phyloP scores from a whole-genome alignment of 2,329 filamentous ascomycete species.

The Pseudocercospora macadamiae region DNA sequence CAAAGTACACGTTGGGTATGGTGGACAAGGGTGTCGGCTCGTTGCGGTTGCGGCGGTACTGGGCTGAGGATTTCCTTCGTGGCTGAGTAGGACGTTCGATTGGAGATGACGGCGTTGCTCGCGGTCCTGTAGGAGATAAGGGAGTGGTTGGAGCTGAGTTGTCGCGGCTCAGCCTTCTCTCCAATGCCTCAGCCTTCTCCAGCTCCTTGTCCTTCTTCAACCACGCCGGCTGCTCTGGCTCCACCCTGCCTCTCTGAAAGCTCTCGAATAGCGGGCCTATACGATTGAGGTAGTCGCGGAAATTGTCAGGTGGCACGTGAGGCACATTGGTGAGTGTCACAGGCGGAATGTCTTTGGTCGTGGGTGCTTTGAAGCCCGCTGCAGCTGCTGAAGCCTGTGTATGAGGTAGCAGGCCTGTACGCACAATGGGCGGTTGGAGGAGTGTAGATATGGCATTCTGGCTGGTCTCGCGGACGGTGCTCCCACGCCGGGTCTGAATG shows the following conservation, averaged over 20 bases:
- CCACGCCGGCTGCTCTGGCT: constrained; percentile 61
- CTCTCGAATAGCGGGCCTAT: constrained; percentile 88
- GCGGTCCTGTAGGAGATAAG: constrained; percentile 44
- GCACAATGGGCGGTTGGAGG: constrained; percentile 85
- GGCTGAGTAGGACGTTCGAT: constrained; percentile 49
- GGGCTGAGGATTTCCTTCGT: constrained; percentile 56
- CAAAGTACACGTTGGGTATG: constrained; percentile 91
- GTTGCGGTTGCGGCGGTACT: constrained; percentile 63
- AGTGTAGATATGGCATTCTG: constrained; percentile 95
- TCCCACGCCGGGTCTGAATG: constrained; percentile 60
- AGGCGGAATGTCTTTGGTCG: constrained; percentile 85
- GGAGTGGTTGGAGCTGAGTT: constrained; percentile 40
- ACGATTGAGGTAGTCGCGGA: constrained; percentile 81
- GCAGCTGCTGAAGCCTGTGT: constrained; percentile 69
- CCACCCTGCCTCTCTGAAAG: constrained; percentile 80
- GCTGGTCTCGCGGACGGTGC: constrained; percentile 70
- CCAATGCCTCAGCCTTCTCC: constrained; percentile 51
- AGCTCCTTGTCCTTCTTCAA: constrained; percentile 49
- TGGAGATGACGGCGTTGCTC: constrained; percentile 41
- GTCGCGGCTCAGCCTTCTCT: constrained; percentile 43
- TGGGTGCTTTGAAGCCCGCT: constrained; percentile 69
- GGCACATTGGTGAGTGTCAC: constrained; percentile 88
- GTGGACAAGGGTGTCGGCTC: constrained; percentile 85
- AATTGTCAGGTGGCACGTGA: constrained; percentile 76
- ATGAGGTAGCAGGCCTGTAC: constrained; percentile 83